Evolutionary conservation across 2,329 filamentous ascomycete genomes (phyloP).

Genomic region (Phaeosphaeria sp.): DNA sequence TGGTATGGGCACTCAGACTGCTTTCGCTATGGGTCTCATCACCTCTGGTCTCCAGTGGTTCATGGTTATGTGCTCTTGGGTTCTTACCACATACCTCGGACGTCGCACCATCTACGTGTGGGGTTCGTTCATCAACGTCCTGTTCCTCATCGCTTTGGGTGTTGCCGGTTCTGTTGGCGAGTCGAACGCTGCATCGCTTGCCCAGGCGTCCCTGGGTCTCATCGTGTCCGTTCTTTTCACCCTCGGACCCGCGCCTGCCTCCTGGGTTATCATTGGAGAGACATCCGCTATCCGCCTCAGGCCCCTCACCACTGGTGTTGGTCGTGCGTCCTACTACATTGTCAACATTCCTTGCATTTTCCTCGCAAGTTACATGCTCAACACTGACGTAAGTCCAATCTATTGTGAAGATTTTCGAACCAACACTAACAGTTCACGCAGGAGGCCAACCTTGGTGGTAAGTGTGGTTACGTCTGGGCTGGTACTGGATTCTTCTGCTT

Average conservation of each 20-base stretch:
- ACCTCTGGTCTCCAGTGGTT: constrained; percentile 68
- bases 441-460: constrained; percentile 55
- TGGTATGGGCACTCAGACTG: constrained; percentile 60
- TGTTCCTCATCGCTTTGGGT: constrained; percentile 65
- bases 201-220: constrained; percentile 68
- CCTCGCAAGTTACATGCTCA: constrained; percentile 67
- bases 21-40: constrained; percentile 69
- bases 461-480: constrained; percentile 45
- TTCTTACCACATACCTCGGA: constrained; percentile 69
- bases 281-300: constrained; percentile 70
- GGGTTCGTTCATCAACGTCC: constrained; percentile 62
- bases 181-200: constrained; percentile 54
- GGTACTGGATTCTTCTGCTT: constrained; percentile 63
- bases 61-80: constrained; percentile 71
- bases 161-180: constrained; percentile 62
- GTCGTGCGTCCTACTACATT: constrained; percentile 69
- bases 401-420: constrained; percentile 56
- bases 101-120: constrained; percentile 70
- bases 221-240: constrained; percentile 72
- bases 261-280: constrained; percentile 72
- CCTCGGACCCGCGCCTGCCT: constrained; percentile 67
- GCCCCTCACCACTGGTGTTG: constrained; percentile 70
- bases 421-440: constrained; percentile 67
- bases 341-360: constrained; percentile 72
- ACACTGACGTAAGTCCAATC: constrained; percentile 49